Conservation (phyloP, 306 rosid genomes). For the Acacia acuminata region DNA sequence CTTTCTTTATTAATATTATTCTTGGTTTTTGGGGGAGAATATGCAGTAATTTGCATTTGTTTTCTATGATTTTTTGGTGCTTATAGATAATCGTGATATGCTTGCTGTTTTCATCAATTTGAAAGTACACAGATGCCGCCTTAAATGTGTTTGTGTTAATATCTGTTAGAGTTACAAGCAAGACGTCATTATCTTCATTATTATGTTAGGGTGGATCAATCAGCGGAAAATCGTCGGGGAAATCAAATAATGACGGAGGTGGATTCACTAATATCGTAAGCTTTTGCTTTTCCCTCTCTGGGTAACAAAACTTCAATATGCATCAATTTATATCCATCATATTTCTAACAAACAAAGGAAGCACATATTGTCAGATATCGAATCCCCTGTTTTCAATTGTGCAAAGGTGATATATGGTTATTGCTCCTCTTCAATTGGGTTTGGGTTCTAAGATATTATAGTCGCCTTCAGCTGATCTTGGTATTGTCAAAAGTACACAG, state of each 20-base stretch:
- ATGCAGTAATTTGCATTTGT: background rate
- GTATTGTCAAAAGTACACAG: background rate
- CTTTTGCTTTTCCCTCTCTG: constrained; percentile 11
- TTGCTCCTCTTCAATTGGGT: background rate
- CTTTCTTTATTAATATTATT: too few species aligned
- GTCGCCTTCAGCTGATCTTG: background rate
- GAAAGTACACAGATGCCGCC: background rate
- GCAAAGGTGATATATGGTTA: background rate
- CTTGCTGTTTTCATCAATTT: background rate
- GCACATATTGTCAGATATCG: background rate
- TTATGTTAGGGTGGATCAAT: constrained; percentile 34
- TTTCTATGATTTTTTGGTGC: background rate
- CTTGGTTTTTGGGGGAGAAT: background rate
- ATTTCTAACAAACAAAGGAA: constrained; percentile 14
- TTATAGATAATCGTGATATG: background rate
- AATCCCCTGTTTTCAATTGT: constrained; percentile 18
- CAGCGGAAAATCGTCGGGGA: constrained; percentile 54
- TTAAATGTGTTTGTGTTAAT: background rate
- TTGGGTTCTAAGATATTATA: background rate
- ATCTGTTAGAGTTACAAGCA: background rate
- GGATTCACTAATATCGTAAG: constrained; percentile 51
- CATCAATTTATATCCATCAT: constrained; percentile 8
- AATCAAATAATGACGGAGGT: constrained; percentile 50
- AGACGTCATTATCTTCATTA: background rate
- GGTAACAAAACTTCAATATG: background rate